Evolutionary conservation across 2,329 filamentous ascomycete species (phyloP), one percentile per base, ranked within the genome.

Genomic region (Colletotrichum limetticola): DNA sequence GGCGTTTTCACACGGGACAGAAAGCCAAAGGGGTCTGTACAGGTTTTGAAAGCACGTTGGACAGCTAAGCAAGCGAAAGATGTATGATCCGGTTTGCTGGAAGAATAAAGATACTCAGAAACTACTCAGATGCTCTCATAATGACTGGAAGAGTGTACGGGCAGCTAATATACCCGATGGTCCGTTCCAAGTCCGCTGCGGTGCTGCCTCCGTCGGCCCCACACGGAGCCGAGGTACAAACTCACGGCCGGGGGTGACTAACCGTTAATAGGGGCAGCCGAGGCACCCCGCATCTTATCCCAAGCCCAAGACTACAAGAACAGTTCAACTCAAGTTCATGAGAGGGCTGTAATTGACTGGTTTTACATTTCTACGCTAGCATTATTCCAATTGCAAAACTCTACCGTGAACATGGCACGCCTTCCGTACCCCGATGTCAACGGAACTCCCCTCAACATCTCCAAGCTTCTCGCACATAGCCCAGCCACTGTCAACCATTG

Each of bases 1-100:
- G 77, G 77, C 2, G 71, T 78, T 4, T 78, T 78, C 22, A 78
- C 76, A 0, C 53, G 77, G 2, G 77, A 78, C 9, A 56, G 76
- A 12, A 71, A 62, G n/a, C 77, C 77, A 0, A 78, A 78, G 68
- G 68, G 62, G 22, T 71, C 77, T 2, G 75, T 64, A 4, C 68
- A 70, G 2, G 59, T 71, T 0, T 62, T 78, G 19, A 77, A 60
- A 57, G 70, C 57, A 61, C 68, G 77, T 4, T 77, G 76, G 75
- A 53, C 24, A 19, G 59, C 35, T n/a, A 19, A 30, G 22, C 22
- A 26, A 2, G 28, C n/a, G 16, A 46, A 32, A 28, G 19, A n/a
- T 8, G 37, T 6, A 66, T 46, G 16, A 32, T 16, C 16, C 7
- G 6, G 14, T 19, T 16, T 9, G 11, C 58, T 0, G 2, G 4